phyloP scores from a whole-genome alignment of 2,329 filamentous ascomycete genomes.

The Pseudocercospora fuligena region DNA sequence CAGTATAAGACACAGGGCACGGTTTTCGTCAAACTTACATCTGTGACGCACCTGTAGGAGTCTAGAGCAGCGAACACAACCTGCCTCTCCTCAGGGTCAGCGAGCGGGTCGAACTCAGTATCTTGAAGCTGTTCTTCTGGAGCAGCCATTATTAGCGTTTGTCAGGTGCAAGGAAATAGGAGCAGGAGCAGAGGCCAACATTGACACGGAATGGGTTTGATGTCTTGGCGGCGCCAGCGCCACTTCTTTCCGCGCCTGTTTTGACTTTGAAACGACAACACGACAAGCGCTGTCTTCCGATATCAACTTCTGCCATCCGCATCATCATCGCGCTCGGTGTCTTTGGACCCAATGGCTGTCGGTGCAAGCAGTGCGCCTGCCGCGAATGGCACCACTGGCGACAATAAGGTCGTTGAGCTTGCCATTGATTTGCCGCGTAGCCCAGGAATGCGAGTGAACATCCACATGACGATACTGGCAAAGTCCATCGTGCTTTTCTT shows the following conservation, averaged over 20 bases:
- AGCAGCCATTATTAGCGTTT: background rate
- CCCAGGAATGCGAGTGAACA: constrained; percentile 61
- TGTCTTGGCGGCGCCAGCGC: background rate
- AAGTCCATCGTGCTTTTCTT: constrained; percentile 62
- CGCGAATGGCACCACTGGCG: constrained; percentile 36
- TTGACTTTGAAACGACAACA: background rate
- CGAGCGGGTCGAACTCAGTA: constrained; percentile 63
- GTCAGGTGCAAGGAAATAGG: background rate
- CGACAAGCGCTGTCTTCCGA: background rate
- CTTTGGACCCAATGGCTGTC: constrained; percentile 29
- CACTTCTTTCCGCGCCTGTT: background rate
- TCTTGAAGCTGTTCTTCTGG: background rate
- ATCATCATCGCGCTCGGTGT: background rate
- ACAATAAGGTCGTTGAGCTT: constrained; percentile 56
- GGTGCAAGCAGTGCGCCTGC: constrained; percentile 17
- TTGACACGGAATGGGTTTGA: background rate
- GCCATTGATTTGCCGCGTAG: constrained; percentile 63
- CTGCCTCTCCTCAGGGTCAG: constrained; percentile 78
- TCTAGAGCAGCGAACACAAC: constrained; percentile 84
- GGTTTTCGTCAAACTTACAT: constrained; percentile 11
- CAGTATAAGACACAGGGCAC: constrained; percentile 17
- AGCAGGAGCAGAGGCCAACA: background rate
- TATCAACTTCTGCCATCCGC: background rate
- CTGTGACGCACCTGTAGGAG: constrained; percentile 74
- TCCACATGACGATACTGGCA: constrained; percentile 61